Conservation (phyloP, 768 basidiomycete genomes). For the Amanita fuliginea region DNA sequence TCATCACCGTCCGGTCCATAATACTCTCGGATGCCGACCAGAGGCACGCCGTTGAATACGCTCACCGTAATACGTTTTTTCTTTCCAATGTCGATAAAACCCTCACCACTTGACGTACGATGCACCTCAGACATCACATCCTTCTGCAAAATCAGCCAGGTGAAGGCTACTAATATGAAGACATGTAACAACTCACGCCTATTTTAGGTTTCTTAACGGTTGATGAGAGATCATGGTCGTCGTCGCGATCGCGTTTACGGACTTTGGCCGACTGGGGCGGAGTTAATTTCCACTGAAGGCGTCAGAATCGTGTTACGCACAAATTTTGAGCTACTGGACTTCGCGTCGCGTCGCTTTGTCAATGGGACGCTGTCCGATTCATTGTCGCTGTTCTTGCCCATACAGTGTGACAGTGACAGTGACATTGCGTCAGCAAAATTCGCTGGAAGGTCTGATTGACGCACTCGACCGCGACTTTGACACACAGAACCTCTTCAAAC, state of each 20-base stretch:
- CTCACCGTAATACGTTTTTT: constrained; percentile 55
- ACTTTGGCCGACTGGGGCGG: background rate
- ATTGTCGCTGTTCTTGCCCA: background rate
- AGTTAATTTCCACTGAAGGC: background rate
- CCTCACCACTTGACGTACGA: constrained; percentile 21
- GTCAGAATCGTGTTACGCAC: background rate
- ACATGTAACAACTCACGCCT: background rate
- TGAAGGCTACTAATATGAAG: background rate
- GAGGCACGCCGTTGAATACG: constrained; percentile 35
- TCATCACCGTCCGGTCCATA: constrained; percentile 42
- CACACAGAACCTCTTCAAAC: constrained; percentile 6
- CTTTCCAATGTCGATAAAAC: constrained; percentile 64
- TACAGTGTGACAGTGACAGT: background rate
- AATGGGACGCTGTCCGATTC: background rate
- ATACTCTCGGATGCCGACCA: constrained; percentile 70
- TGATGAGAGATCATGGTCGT: background rate
- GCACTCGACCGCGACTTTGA: constrained; percentile 6
- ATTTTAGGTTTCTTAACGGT: constrained; percentile 4
- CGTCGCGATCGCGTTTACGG: constrained; percentile 7
- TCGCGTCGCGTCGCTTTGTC: background rate
- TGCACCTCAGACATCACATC: background rate
- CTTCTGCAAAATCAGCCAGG: background rate
- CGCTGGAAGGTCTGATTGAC: background rate
- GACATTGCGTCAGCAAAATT: constrained; percentile 5
- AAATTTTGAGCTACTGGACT: background rate